A percentile compares a stretch with the other conserved stretches of the same genome.
phyloP scores from a whole-genome alignment of 768 basidiomycete genomes.

The Termitomyces sp. region DNA sequence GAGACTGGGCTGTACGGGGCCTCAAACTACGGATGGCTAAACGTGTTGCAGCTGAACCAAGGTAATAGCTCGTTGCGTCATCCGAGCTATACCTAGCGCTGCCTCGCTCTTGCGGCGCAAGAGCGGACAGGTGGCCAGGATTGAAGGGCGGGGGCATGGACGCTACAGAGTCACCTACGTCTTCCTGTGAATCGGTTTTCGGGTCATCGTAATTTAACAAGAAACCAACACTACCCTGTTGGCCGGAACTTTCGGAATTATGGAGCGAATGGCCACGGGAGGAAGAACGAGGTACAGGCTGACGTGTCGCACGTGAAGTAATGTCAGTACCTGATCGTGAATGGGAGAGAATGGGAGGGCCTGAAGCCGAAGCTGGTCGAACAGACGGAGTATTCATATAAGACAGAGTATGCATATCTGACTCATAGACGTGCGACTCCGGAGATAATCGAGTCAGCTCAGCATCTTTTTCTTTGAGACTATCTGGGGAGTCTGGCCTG shows the following conservation, averaged over 20 bases:
- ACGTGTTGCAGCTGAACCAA: constrained; percentile 17
- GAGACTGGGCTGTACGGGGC: constrained; percentile 15
- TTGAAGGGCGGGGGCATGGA: not conserved
- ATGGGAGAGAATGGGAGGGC: constrained; percentile 24
- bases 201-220: constrained; percentile 16
- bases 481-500: constrained; percentile 20
- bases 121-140: constrained; percentile 1
- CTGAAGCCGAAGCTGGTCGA: constrained; percentile 9
- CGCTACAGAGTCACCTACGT: not conserved
- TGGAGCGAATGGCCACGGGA: constrained; percentile 21
- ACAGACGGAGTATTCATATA: constrained; percentile 20
- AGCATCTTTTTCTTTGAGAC: constrained; percentile 16
- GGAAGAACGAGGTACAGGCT: constrained; percentile 17
- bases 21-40: constrained; percentile 17
- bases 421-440: constrained; percentile 3
- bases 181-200: not conserved
- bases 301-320: constrained; percentile 13
- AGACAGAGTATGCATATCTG: constrained; percentile 16
- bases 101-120: constrained; percentile 15
- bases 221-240: constrained; percentile 14
- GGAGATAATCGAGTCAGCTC: constrained; percentile 7
- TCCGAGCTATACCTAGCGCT: constrained; percentile 16
- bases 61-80: constrained; percentile 11
- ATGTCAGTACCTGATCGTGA: constrained; percentile 20
- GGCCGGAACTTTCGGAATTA: constrained; percentile 9